Percentiles rank a stretch among this genome's conserved stretches.
These are phyloP conservation scores for Micractinium sp. DNA, from an alignment of 139 green algal genomes.

Conservation along the genomic window DNA sequence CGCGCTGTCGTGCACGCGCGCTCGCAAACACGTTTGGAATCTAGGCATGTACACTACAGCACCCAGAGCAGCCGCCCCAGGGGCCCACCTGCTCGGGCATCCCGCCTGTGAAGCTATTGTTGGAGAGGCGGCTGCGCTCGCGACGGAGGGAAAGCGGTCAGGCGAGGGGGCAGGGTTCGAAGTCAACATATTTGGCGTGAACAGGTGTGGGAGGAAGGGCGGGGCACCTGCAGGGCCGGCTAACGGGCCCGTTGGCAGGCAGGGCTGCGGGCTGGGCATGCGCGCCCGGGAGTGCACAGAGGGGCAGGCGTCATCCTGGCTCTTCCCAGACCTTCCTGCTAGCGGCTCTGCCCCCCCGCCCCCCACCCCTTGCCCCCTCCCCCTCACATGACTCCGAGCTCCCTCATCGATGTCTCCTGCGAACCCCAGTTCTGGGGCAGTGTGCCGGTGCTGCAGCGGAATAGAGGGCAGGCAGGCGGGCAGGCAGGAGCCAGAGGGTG, in stretches of 20 bases:
- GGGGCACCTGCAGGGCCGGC: background rate
- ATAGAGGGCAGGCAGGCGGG: background rate
- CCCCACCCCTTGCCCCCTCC: background rate
- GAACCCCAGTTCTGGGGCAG: constrained; percentile 28
- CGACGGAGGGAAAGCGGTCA: too few relatives aligned
- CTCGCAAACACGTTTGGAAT: too few relatives aligned
- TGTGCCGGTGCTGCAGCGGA: constrained; percentile 1
- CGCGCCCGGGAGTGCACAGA: background rate
- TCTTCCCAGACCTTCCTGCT: background rate
- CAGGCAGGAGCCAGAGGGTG: background rate
- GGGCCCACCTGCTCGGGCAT: constrained; percentile 21
- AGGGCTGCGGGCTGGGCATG: background rate
- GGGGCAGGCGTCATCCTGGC: background rate
- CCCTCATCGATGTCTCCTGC: constrained; percentile 8
- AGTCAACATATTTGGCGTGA: background rate
- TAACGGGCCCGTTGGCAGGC: background rate
- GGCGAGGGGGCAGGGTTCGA: too few relatives aligned
- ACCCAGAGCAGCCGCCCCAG: background rate
- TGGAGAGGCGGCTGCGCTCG: background rate
- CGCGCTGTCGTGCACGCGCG: background rate
- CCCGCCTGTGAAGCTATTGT: constrained; percentile 23
- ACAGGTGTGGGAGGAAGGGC: background rate
- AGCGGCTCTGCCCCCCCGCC: background rate
- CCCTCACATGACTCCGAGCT: constrained; percentile 22
- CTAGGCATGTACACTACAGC: background rate